These are phyloP conservation scores for Pyrenophora tritici-repentis DNA, from an alignment of 2,329 filamentous ascomycete species.

Conservation along the genomic window DNA sequence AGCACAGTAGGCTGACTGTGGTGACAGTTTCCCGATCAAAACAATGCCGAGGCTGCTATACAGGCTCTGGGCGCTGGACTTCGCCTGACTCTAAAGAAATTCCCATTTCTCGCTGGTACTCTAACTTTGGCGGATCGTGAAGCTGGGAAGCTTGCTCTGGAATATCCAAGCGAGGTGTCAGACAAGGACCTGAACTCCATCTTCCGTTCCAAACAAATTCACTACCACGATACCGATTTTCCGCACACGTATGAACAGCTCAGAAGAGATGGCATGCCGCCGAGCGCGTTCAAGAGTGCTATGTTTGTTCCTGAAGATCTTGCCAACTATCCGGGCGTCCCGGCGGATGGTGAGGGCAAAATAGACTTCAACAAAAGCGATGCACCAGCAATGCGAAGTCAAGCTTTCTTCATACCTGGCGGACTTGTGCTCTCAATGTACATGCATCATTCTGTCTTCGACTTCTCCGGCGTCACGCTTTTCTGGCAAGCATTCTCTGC, in stretches of 20 bases:
- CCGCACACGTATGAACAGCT: constrained; percentile 37
- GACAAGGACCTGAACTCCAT: constrained; percentile 22
- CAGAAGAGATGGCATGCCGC: constrained; percentile 40
- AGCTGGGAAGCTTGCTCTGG: constrained; percentile 33
- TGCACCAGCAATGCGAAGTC: constrained; percentile 37
- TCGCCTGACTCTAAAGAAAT: constrained; percentile 28
- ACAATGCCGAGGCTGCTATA: constrained; percentile 34
- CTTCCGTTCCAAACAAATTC: constrained; percentile 29
- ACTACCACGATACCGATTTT: constrained; percentile 20
- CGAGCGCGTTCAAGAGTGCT: constrained; percentile 34
- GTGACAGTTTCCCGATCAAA: constrained; percentile 33
- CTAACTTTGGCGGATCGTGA: constrained; percentile 30
- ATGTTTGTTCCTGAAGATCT: constrained; percentile 41
- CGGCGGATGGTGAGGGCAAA: constrained; percentile 35
- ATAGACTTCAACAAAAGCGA: constrained; percentile 31
- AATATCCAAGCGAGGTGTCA: constrained; percentile 31
- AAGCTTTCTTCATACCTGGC: constrained; percentile 44
- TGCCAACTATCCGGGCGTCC: constrained; percentile 31
- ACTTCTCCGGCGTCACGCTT: constrained; percentile 37
- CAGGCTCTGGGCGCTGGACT: constrained; percentile 31
- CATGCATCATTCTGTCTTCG: constrained; percentile 39
- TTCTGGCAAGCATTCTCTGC: constrained; percentile 35
- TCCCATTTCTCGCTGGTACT: constrained; percentile 40
- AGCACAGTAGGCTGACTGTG: neutral
- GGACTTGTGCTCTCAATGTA: constrained; percentile 45